These are phyloP conservation scores for Penicillium paradoxum DNA, from an alignment of 495 filamentous ascomycete species.

Conservation along the genomic window DNA sequence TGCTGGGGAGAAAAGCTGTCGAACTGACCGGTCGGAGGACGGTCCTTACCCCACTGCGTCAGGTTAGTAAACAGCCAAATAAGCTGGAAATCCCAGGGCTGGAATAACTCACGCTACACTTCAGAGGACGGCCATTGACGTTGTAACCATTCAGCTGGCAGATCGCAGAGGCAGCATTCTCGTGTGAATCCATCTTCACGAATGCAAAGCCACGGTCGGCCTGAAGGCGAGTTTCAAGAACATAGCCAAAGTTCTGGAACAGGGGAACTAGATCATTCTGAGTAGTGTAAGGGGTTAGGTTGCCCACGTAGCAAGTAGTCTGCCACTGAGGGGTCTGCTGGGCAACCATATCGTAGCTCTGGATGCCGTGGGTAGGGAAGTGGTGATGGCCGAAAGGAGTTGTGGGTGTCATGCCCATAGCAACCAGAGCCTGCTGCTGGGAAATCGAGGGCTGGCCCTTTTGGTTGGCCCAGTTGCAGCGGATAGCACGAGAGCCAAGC, in stretches of 20 bases:
- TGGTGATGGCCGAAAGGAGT: conserved; percentile 96
- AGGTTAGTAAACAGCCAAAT: conserved; percentile 21
- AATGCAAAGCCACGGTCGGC: conserved; percentile 98
- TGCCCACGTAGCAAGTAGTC: conserved; percentile 97
- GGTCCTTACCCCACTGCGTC: conserved; percentile 94
- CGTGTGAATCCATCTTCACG: conserved; percentile 98
- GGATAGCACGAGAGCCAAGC: conserved; percentile 96
- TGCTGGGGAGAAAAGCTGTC: conserved; percentile 73
- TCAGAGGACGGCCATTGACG: conserved; percentile 93
- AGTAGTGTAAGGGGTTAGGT: conserved; percentile 95
- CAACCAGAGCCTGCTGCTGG: conserved; percentile 93
- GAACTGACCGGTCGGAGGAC: conserved; percentile 79
- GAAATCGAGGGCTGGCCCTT: conserved; percentile 98
- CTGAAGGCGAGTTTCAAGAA: conserved; percentile 95
- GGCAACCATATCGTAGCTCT: conserved; percentile 97
- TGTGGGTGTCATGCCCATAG: conserved; percentile 98
- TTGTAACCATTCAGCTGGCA: conserved; percentile 96
- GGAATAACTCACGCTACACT: conserved; percentile 82
- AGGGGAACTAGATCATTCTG: conserved; percentile 92
- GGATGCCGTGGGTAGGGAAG: conserved; percentile 93
- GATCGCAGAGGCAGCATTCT: conserved; percentile 97
- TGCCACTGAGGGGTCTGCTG: conserved; percentile 98
- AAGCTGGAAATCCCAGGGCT: background rate
- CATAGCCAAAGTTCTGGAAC: conserved; percentile 97
- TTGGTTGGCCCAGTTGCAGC: conserved; percentile 99